Percentiles rank a stretch among this genome's conserved stretches.
phyloP scores from a whole-genome alignment of 148 eudicot species.

The Silene uniflora region DNA sequence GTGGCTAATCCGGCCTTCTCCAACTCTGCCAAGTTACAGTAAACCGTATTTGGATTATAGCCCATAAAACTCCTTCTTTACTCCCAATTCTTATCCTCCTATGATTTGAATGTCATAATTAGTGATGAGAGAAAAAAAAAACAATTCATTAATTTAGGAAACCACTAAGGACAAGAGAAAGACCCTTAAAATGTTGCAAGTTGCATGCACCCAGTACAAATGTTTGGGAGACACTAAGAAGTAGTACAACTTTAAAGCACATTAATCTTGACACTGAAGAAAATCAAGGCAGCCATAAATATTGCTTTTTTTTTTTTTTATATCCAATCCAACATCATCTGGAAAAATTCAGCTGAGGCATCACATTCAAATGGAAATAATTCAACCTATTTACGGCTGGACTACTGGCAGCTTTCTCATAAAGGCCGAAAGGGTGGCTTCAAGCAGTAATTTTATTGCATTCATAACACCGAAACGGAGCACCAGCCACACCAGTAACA shows the following conservation, averaged over 20 bases:
- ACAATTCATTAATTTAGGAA: neutral
- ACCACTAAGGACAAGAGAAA: conserved; percentile 14
- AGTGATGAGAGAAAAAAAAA: neutral
- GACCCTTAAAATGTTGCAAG: neutral
- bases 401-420: too few species aligned
- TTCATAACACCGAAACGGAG: too few species aligned
- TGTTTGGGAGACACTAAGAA: neutral
- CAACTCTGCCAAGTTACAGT: conserved; percentile 40
- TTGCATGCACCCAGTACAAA: neutral
- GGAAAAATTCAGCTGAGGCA: conserved; percentile 11
- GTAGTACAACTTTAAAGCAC: neutral
- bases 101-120: neutral
- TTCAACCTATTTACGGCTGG: too few species aligned
- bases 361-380: conserved; percentile 19
- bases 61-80: conserved; percentile 39
- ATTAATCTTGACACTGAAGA: neutral
- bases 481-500: too few species aligned
- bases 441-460: too few species aligned
- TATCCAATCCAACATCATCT: neutral
- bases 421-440: too few species aligned
- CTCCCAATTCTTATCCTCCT: conserved; percentile 19
- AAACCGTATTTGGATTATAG: conserved; percentile 40
- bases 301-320: neutral
- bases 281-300: conserved; percentile 5
- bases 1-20: conserved; percentile 33